Evolutionary conservation across 1,139 yeast genomes (phyloP), one percentile per base, ranked within the genome.

Genomic region (Meyerozyma elateridarum): DNA sequence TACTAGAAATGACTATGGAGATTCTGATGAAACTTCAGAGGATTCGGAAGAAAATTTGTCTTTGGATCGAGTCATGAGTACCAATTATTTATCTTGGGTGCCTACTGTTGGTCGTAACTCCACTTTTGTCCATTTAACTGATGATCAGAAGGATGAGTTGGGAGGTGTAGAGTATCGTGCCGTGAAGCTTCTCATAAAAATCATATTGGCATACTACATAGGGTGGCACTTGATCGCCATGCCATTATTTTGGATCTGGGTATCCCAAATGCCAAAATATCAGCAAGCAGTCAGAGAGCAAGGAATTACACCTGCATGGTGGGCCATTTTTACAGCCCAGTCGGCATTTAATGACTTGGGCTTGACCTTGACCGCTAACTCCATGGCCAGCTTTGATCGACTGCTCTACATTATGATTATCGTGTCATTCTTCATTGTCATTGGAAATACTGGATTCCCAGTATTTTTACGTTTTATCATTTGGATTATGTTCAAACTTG

Each of bases 161-260:
- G 99, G 98, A 20, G 99, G 98, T 34, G 96, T 91, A 8, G 99
- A 91, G 52, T 93, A 91, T 51, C 73, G 97, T 31, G 88, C 98
- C 0, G 72, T 85, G 35, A 87, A 87, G 49, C 60, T 88, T 8
- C 61, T 91, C 36, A 77, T 85, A 34, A 75, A 73, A 45, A 75
- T 91, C 29, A 61, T 91, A 15, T 54, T 79, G 2, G 36, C 54
- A 2, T 91, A 85, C 53, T 88, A 84, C 48, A 43, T 87, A 35
- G 95, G 95, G 0, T 78, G 85, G 48, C 89, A 82, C 47, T 39
- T 85, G 3, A 31, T 87, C 8, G 78, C 79, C 0, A 55, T 79
- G 28, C 46, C 78, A 0, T 62, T 79, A 40, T 56, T 83, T 20
- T 58, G 81, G 5, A 84, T 91, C 0, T 91, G 88, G 81, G 75